Evolutionary conservation across 2,329 filamentous ascomycete genomes (phyloP), one percentile per base, ranked within the genome.

Genomic region (Penicillium sp.): DNA sequence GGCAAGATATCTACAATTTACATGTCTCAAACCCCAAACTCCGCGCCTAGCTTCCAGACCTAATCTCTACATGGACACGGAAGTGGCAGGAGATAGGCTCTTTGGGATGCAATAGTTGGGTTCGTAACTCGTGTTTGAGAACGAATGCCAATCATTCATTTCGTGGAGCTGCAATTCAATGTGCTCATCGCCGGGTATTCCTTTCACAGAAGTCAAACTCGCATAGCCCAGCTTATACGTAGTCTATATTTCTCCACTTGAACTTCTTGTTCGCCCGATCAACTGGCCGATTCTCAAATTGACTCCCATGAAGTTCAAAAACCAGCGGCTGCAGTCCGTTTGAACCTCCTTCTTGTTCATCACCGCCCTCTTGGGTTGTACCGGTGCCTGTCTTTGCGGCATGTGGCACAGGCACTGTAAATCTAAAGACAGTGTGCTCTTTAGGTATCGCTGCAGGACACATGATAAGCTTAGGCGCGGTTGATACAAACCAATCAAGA

Each of bases 211-310:
- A 32, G 11, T 32, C 29, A 32, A 26, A 9, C 27, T 9, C 12
- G 24, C 8, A 28, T n/a, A 34, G 18, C 7, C 35, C 35, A 7
- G 27, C 24, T 28, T 38, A 48, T 11, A 95, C 67, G 55, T 87
- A 83, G 42, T 83, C 78, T 53, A 90, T 75, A 61, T 88, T 89
- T 65, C 91, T 90, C 64, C 81, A 77, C 71, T 93, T 95, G 71
- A 95, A 95, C 72, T 95, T 97, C 72, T 83, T 89, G 60, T 86
- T 95, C 42, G 90, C 88, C 24, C 93, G 76, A 65, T 97, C 91
- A 12, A 86, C 83, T 2, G 91, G 84, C 9, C 90, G 79, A 56
- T 84, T 82, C 75, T 89, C 82, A 62, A 97, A 90, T 64, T 94
- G 88, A 59, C 89, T 86, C 3, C 93, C 93, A 54, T 91, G 80